Conservation (phyloP, 2,329 filamentous ascomycete species). For the Neonectria neomacrospora region DNA sequence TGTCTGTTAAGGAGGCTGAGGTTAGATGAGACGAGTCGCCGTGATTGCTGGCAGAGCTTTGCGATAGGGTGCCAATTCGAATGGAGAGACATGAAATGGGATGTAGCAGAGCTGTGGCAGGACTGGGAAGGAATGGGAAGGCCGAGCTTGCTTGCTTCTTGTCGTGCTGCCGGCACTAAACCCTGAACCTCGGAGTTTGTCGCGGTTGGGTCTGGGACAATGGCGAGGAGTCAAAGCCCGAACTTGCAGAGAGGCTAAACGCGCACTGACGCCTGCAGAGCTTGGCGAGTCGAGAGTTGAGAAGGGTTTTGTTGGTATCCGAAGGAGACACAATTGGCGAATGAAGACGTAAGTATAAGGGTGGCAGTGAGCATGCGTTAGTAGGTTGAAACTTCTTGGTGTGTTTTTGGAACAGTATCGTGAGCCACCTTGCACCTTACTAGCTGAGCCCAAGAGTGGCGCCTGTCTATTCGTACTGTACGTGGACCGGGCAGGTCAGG, state of each 20-base stretch:
- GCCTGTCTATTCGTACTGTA: not conserved
- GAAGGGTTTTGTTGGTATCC: not conserved
- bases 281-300: not conserved
- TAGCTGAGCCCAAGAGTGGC: not conserved
- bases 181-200: not conserved
- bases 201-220: not conserved
- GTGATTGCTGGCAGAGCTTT: constrained; percentile 4
- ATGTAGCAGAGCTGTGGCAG: not conserved
- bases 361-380: not conserved
- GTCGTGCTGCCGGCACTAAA: not conserved
- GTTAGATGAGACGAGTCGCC: constrained; percentile 7
- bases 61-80: constrained; percentile 8
- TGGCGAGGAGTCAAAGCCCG: not conserved
- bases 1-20: constrained; percentile 20
- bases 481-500: constrained; percentile 11
- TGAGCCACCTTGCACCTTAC: not conserved
- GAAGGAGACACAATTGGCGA: not conserved
- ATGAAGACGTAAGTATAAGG: not conserved
- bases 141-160: not conserved
- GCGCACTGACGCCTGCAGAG: not conserved
- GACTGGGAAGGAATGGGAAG: not conserved
- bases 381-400: not conserved
- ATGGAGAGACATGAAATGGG: constrained; percentile 17
- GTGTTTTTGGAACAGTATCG: not conserved
- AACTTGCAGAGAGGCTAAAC: not conserved